These are phyloP conservation scores for Calocybe cyanea DNA, from an alignment of 768 basidiomycete species.

Conservation along the genomic window DNA sequence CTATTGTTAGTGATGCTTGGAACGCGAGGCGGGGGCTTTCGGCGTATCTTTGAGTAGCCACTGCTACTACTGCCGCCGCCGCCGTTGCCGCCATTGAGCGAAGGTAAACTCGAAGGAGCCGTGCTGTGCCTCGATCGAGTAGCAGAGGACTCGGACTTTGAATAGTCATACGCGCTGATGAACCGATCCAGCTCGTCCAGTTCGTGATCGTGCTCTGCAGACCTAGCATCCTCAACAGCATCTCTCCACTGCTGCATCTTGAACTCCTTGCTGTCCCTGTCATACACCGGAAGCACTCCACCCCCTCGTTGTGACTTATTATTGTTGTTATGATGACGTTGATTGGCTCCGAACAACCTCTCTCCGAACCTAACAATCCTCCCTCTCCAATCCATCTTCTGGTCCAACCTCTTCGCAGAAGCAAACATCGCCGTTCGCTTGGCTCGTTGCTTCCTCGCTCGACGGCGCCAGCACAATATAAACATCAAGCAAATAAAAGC, in stretches of 20 bases:
- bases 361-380: slow-evolving; percentile 55
- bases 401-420: slow-evolving; percentile 48
- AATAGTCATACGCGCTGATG: slow-evolving; percentile 45
- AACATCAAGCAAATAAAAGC: slow-evolving; percentile 71
- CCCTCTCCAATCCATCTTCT: slow-evolving; percentile 48
- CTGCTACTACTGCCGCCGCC: no score
- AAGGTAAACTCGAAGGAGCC: slow-evolving; percentile 41
- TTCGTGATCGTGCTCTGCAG: slow-evolving; percentile 48
- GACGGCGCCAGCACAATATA: slow-evolving; percentile 67
- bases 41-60: slow-evolving; percentile 8
- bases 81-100: slow-evolving; percentile 30
- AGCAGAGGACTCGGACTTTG: slow-evolving; percentile 36
- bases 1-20: no score
- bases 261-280: slow-evolving; percentile 39
- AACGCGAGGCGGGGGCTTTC: slow-evolving; percentile 16
- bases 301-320: neutral
- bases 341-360: slow-evolving; percentile 58
- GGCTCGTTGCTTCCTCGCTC: slow-evolving; percentile 63
- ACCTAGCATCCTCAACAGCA: slow-evolving; percentile 33
- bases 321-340: slow-evolving; percentile 27
- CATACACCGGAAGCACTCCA: slow-evolving; percentile 17
- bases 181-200: slow-evolving; percentile 50
- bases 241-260: no score
- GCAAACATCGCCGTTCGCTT: slow-evolving; percentile 67
- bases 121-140: slow-evolving; percentile 25